phyloP scores from a whole-genome alignment of 2,329 filamentous ascomycete genomes.

The Fusarium sacchari region DNA sequence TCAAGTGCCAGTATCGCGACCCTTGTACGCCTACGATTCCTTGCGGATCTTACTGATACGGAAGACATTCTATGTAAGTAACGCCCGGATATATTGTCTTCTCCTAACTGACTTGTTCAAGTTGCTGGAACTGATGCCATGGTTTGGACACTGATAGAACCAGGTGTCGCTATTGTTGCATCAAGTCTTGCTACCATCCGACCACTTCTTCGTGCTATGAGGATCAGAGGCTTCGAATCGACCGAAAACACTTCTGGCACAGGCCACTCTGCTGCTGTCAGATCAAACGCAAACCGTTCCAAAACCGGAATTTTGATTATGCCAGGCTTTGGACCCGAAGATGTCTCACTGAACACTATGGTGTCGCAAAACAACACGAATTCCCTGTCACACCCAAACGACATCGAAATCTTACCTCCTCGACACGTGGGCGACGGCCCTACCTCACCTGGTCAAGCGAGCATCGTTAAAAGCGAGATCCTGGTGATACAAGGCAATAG shows the following conservation, averaged over 20 bases:
- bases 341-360: conserved; percentile 50
- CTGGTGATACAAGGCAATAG: conserved; percentile 50
- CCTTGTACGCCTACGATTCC: conserved; percentile 60
- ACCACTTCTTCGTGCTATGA: conserved; percentile 61
- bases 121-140: conserved; percentile 62
- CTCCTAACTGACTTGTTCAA: conserved; percentile 40
- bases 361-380: conserved; percentile 22
- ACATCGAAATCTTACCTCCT: conserved; percentile 31
- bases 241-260: conserved; percentile 50
- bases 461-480: conserved; percentile 48
- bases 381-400: conserved; percentile 1
- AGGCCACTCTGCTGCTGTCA: conserved; percentile 40
- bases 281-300: conserved; percentile 38
- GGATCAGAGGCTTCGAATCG: conserved; percentile 58
- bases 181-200: conserved; percentile 65
- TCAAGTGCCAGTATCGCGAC: conserved; percentile 64
- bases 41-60: conserved; percentile 56
- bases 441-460: conserved; percentile 30
- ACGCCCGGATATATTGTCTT: not conserved
- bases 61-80: conserved; percentile 59
- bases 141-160: conserved; percentile 68
- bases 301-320: conserved; percentile 24
- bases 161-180: conserved; percentile 64
- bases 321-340: conserved; percentile 48
- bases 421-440: conserved; percentile 26